Percentiles rank a stretch among this genome's conserved stretches.
phyloP scores from a whole-genome alignment of 352 stramenopile genomes.

The Phytopythium mirpurense region DNA sequence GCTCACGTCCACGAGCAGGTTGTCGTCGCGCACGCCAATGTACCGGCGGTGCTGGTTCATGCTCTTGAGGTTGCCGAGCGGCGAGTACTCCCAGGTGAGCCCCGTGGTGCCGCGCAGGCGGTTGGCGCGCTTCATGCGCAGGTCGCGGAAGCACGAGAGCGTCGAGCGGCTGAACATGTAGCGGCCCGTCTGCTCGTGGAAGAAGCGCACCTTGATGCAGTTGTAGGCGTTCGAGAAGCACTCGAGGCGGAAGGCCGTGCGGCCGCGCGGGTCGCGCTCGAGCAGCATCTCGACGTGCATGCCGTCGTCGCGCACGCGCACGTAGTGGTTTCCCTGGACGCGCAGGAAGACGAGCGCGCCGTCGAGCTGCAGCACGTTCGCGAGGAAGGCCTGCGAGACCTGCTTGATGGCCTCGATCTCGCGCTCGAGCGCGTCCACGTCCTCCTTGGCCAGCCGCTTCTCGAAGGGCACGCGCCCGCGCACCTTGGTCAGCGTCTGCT shows the following conservation, averaged over 20 bases:
- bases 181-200: conserved; percentile 48
- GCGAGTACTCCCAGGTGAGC: conserved; percentile 79
- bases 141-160: conserved; percentile 79
- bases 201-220: conserved; percentile 83
- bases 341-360: conserved; percentile 56
- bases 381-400: conserved; percentile 58
- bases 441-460: conserved; percentile 60
- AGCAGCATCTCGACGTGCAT: conserved; percentile 47
- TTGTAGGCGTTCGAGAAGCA: conserved; percentile 83
- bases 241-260: conserved; percentile 67
- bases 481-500: conserved; percentile 75
- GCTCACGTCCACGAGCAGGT: conserved; percentile 75
- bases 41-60: conserved; percentile 89
- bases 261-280: conserved; percentile 34
- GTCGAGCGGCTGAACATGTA: conserved; percentile 87
- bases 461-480: conserved; percentile 77
- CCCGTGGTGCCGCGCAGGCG: conserved; percentile 55
- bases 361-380: conserved; percentile 60
- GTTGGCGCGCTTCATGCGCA: conserved; percentile 71
- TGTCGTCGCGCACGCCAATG: conserved; percentile 67
- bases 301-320: conserved; percentile 39
- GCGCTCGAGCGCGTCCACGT: conserved; percentile 63
- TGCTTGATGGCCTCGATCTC: conserved; percentile 77
- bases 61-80: conserved; percentile 74
- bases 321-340: conserved; percentile 68